Evolutionary conservation across 1,284 basidiomycete species (phyloP).

Genomic region (Mycosarcoma mackinlayi): DNA sequence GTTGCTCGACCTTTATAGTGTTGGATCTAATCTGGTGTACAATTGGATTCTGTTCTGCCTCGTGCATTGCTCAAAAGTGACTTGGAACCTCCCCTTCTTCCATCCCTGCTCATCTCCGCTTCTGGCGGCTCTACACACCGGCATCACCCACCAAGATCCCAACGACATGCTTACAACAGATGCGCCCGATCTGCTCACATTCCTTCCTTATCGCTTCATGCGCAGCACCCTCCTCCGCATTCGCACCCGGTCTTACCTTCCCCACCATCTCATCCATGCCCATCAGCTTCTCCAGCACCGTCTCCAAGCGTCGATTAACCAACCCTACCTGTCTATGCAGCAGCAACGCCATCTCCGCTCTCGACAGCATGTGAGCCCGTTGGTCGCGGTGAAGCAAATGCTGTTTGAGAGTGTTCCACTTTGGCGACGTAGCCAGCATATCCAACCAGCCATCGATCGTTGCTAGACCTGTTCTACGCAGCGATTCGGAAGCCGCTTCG

Average conservation of each 20-base stretch:
- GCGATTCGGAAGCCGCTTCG: conserved; percentile 6
- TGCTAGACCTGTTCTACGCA: background rate
- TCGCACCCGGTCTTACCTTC: background rate
- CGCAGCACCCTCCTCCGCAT: conserved; percentile 3
- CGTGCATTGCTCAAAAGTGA: too few species aligned
- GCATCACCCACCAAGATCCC: conserved; percentile 18
- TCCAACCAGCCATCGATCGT: conserved; percentile 14
- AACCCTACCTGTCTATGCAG: conserved; percentile 10
- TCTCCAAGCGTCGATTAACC: conserved; percentile 22
- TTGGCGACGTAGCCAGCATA: conserved; percentile 1
- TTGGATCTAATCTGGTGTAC: too few species aligned
- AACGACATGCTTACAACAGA: conserved; percentile 44
- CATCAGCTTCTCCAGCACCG: conserved; percentile 19
- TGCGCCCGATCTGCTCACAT: conserved; percentile 22
- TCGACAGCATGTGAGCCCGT: background rate
- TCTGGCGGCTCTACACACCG: too few species aligned
- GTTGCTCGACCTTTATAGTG: too few species aligned
- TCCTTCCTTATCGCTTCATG: conserved; percentile 16
- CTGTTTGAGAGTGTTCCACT: conserved; percentile 1
- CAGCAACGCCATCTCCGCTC: conserved; percentile 6
- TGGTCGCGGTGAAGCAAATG: conserved; percentile 5
- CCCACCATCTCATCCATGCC: conserved; percentile 14
- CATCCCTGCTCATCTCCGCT: too few species aligned
- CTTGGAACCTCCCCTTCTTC: too few species aligned
- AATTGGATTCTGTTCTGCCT: too few species aligned